These are phyloP conservation scores for Suillus americanus DNA, from an alignment of 768 basidiomycete genomes.

Conservation along the genomic window DNA sequence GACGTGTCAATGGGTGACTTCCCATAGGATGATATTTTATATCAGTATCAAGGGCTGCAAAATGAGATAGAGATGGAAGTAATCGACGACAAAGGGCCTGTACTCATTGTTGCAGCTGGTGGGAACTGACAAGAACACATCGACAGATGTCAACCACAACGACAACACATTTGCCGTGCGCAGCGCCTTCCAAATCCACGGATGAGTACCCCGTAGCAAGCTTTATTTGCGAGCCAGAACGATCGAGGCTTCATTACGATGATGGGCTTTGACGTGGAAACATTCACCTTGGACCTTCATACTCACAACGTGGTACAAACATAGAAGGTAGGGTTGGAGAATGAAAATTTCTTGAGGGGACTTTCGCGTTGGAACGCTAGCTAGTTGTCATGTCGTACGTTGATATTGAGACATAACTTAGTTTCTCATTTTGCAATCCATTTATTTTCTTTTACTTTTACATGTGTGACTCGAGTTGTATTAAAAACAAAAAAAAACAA, in stretches of 20 bases:
- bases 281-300: neutral
- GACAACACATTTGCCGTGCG: neutral
- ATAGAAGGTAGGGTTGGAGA: neutral
- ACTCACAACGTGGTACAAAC: neutral
- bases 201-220: neutral
- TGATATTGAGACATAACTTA: neutral
- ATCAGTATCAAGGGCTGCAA: neutral
- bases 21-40: neutral
- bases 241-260: neutral
- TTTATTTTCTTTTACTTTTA: too few species aligned
- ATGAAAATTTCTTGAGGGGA: neutral
- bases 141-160: neutral
- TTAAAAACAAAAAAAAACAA: too few species aligned
- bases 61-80: neutral
- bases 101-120: neutral
- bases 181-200: neutral
- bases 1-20: neutral
- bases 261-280: neutral
- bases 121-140: neutral
- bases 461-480: too few species aligned
- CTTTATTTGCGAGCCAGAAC: neutral
- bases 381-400: neutral
- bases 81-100: neutral
- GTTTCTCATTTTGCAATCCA: too few species aligned
- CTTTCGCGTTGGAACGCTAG: neutral